Conservation (phyloP, 1,139 yeast genomes). For the Scheffersomyces cryptocercus region DNA sequence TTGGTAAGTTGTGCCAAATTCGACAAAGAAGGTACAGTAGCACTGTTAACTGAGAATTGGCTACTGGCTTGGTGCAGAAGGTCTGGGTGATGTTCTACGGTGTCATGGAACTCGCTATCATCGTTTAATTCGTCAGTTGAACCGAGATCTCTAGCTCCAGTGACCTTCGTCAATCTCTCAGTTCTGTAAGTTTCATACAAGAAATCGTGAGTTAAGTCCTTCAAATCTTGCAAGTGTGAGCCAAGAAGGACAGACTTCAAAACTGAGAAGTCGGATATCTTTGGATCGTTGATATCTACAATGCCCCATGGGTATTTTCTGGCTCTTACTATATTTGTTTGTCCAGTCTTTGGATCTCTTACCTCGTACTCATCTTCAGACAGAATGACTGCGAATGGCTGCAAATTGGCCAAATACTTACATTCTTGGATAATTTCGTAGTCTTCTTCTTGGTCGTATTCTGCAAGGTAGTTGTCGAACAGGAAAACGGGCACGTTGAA, state of each 20-base stretch:
- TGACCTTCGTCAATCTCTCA: slow-evolving; percentile 63
- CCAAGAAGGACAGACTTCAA: slow-evolving; percentile 82
- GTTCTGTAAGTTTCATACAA: slow-evolving; percentile 93
- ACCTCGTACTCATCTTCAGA: slow-evolving; percentile 57
- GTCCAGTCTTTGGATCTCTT: slow-evolving; percentile 56
- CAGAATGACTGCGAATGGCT: slow-evolving; percentile 90
- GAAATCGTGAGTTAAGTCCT: slow-evolving; percentile 90
- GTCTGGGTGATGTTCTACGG: slow-evolving; percentile 22
- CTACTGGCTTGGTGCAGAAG: slow-evolving; percentile 10
- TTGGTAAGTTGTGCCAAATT: slow-evolving; percentile 61
- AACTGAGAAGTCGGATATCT: slow-evolving; percentile 79
- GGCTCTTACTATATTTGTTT: slow-evolving; percentile 59
- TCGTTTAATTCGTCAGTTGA: slow-evolving; percentile 22
- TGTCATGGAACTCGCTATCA: slow-evolving; percentile 32
- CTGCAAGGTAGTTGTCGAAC: slow-evolving; percentile 53
- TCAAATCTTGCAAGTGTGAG: slow-evolving; percentile 90
- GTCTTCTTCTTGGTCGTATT: slow-evolving; percentile 56
- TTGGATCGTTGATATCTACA: slow-evolving; percentile 80
- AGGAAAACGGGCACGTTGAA: slow-evolving; percentile 82
- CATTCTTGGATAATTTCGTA: slow-evolving; percentile 81
- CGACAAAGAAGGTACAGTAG: slow-evolving; percentile 59
- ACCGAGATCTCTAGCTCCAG: slow-evolving; percentile 38
- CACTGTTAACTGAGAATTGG: slow-evolving; percentile 7
- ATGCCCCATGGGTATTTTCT: slow-evolving; percentile 95
- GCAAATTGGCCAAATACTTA: slow-evolving; percentile 65